Conservation (phyloP, 495 filamentous ascomycete genomes). For the Talaromyces nanjingensis region DNA sequence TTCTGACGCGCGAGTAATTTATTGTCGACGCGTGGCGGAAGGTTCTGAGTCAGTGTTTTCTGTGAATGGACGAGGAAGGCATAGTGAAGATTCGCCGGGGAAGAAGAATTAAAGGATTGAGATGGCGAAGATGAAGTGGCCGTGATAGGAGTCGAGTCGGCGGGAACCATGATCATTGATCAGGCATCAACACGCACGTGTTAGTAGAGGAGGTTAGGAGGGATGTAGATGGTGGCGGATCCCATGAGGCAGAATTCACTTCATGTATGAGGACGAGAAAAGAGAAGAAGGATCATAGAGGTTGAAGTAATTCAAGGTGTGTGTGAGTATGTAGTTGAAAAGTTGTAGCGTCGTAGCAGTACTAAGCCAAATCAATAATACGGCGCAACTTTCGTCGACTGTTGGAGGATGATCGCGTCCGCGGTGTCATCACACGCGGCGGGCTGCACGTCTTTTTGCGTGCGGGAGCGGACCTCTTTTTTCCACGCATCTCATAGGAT, state of each 20-base stretch:
- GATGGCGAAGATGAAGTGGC: slow-evolving; percentile 25
- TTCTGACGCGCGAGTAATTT: slow-evolving; percentile 62
- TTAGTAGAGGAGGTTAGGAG: neutral
- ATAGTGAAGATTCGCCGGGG: slow-evolving; percentile 37
- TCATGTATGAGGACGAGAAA: neutral
- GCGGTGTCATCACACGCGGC: slow-evolving; percentile 4
- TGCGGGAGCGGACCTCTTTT: neutral
- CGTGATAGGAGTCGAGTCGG: neutral
- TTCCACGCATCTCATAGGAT: neutral
- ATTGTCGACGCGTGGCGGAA: slow-evolving; percentile 60
- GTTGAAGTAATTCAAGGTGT: neutral
- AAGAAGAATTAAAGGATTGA: slow-evolving; percentile 29
- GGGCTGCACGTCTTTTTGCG: neutral
- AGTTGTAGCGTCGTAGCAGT: neutral
- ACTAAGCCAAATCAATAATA: neutral
- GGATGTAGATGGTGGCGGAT: neutral
- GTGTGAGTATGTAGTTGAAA: neutral
- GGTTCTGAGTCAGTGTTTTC: slow-evolving; percentile 53
- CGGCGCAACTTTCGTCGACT: neutral
- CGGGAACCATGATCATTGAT: neutral
- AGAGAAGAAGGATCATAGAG: neutral
- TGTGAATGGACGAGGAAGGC: slow-evolving; percentile 67
- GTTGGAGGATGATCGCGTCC: neutral
- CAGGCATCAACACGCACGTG: neutral
- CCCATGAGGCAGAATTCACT: neutral